Base-by-base conservation (phyloP, 2,329 filamentous ascomycete species). In the Fusarium sp. region DNA sequence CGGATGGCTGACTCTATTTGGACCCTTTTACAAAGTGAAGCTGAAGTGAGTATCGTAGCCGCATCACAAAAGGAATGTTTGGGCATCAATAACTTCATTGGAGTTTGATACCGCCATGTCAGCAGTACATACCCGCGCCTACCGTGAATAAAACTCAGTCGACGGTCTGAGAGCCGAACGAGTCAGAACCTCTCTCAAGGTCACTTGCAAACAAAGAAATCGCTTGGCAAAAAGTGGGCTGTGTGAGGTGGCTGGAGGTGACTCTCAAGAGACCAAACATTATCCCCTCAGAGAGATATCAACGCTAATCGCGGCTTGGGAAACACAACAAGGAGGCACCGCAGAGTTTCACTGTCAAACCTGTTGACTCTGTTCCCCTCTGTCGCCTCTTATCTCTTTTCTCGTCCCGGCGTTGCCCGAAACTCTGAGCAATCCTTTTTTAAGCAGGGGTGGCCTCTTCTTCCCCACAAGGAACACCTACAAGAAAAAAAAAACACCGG, bases 321-420 rank as follows among this genome's bases (percentile, higher is more conserved):
- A 25, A 40, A 45, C 43, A 45, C 20, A 45, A 45, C 4, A 14
- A 20, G 38, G 38, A 20, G 38, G 38, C 20, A 45, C 40, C 17
- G 12, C 25, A 43, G 9, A 40, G 20, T 40, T 40, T 59, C 37
- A 40, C 45, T 32, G 25, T 35, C 37, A 62, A 56, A 56, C n/a
- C 40, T 22, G 47, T 56, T 56, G 52, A 56, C 52, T 56, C 52
- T 56, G 32, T 8, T 57, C 25, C 25, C 56, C 40, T 57, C 30
- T 60, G 59, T 60, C 33, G 35, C 52, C 65, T 74, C 43, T 73
- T 75, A 32, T 63, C 72, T 75, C 69, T 66, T 68, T 32, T 32
- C 71, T 33, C 69, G 14, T 20, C 33, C 63, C 70, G 58, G 62
- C 52, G 22, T 60, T 56, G 22, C 56, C 68, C 63, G 68, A 70